Evolutionary conservation across 345 rosid genomes (phyloP).

Genomic region (Turnera subulata): DNA sequence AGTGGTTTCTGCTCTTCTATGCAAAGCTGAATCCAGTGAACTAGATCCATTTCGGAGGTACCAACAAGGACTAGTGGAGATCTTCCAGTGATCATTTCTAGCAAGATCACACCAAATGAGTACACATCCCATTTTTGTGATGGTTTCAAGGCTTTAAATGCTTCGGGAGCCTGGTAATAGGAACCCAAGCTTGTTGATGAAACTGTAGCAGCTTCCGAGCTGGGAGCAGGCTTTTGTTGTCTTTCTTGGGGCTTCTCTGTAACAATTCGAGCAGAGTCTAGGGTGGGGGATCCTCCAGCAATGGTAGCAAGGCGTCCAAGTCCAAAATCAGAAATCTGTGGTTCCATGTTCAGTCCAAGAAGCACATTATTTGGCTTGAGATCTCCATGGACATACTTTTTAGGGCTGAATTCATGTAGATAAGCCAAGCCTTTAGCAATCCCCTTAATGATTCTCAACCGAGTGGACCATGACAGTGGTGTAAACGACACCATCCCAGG

Average conservation of each 20-base stretch:
- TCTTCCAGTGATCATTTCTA: slow-evolving; percentile 79
- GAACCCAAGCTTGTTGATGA: slow-evolving; percentile 52
- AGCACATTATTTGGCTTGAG: slow-evolving; percentile 79
- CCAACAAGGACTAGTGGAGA: slow-evolving; percentile 52
- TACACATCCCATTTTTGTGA: slow-evolving; percentile 98
- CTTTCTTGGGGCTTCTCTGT: slow-evolving; percentile 52
- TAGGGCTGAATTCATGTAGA: slow-evolving; percentile 88
- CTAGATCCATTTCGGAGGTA: slow-evolving; percentile 63
- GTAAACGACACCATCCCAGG: slow-evolving; percentile 57
- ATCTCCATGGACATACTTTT: slow-evolving; percentile 93
- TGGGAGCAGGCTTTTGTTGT: slow-evolving; percentile 48
- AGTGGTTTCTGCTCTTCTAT: slow-evolving; percentile 87
- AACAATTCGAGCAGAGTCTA: slow-evolving; percentile 56
- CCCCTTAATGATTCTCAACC: slow-evolving; percentile 72
- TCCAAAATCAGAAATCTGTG: slow-evolving; percentile 82
- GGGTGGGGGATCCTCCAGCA: slow-evolving; percentile 77
- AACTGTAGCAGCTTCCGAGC: slow-evolving; percentile 48
- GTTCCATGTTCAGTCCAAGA: slow-evolving; percentile 76
- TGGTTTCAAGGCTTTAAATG: slow-evolving; percentile 73
- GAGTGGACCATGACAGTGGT: slow-evolving; percentile 64
- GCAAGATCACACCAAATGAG: slow-evolving; percentile 78
- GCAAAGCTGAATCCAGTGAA: slow-evolving; percentile 77
- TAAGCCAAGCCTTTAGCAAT: slow-evolving; percentile 73
- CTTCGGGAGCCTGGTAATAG: slow-evolving; percentile 87
- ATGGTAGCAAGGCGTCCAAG: slow-evolving; percentile 86